Conservation (phyloP, 371 early-diverging fungal genomes). For the Mucor saturninus region DNA sequence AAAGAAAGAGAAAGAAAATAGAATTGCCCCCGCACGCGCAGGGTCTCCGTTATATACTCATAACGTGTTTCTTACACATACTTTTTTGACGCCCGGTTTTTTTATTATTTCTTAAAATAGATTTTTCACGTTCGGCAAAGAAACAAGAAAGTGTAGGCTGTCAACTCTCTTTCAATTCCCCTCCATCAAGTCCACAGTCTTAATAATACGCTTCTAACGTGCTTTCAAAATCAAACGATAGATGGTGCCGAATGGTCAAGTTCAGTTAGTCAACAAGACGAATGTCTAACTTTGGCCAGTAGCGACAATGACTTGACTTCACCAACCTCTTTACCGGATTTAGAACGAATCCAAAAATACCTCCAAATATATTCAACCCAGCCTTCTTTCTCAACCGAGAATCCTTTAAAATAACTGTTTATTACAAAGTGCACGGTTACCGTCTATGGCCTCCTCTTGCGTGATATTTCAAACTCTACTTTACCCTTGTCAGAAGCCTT, state of each 20-base stretch:
- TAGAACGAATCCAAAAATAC: constrained; percentile 15
- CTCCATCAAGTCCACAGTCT: constrained; percentile 12
- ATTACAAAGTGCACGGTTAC: constrained; percentile 58
- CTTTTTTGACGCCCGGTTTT: no score
- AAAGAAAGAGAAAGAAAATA: constrained; percentile 17
- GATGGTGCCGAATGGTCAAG: neutral
- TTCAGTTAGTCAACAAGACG: neutral
- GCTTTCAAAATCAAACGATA: neutral
- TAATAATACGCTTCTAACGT: neutral
- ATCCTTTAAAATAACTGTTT: constrained; percentile 52
- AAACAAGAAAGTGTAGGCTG: neutral
- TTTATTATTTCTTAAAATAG: no score
- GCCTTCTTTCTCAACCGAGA: neutral
- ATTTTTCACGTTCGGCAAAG: no score
- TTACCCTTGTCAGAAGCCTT: constrained; percentile 68
- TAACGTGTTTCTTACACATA: neutral
- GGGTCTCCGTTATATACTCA: neutral
- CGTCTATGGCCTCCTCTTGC: constrained; percentile 62
- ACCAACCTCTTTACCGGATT: constrained; percentile 1
- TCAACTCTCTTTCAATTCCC: neutral
- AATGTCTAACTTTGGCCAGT: neutral
- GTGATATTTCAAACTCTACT: constrained; percentile 59
- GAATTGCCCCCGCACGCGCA: neutral
- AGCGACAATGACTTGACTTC: constrained; percentile 4
- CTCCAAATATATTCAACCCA: constrained; percentile 13